Percentiles rank a stretch among this genome's conserved stretches.
These are phyloP conservation scores for Stygiomarasmius scandens DNA, from an alignment of 1,284 basidiomycete species.

Conservation along the genomic window DNA sequence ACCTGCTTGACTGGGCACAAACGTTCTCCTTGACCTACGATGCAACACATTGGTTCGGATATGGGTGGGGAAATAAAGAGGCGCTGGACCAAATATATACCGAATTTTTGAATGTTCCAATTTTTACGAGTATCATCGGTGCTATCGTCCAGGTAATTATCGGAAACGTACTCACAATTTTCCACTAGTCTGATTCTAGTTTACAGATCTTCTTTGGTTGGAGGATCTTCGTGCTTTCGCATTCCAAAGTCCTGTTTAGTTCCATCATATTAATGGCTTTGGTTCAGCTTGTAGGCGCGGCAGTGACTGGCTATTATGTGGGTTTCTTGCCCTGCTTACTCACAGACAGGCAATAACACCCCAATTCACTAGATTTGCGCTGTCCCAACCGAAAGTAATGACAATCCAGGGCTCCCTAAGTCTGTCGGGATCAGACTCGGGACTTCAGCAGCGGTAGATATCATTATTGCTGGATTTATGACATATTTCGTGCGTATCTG, in stretches of 20 bases:
- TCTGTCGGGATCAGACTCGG: constrained; percentile 19
- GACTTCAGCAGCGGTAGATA: constrained; percentile 16
- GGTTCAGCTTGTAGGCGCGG: constrained; percentile 17
- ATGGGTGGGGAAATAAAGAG: constrained; percentile 20
- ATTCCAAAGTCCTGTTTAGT: constrained; percentile 11
- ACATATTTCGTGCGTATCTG: constrained; percentile 19
- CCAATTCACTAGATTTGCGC: not conserved
- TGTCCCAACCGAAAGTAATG: constrained; percentile 10
- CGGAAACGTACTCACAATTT: not conserved
- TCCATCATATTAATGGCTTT: constrained; percentile 12
- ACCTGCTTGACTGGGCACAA: constrained; percentile 22
- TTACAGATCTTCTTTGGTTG: constrained; percentile 22
- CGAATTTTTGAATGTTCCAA: constrained; percentile 19
- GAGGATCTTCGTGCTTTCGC: constrained; percentile 20
- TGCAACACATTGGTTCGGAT: constrained; percentile 23
- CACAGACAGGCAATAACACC: not conserved
- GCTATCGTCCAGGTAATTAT: constrained; percentile 19
- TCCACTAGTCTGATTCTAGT: not conserved
- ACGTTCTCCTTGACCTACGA: constrained; percentile 23
- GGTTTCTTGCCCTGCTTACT: not conserved
- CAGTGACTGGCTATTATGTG: constrained; percentile 16
- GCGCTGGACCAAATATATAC: constrained; percentile 15
- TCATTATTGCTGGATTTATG: constrained; percentile 21
- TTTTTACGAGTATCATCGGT: constrained; percentile 20
- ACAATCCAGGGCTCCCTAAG: constrained; percentile 9